Base-by-base conservation (phyloP, 1,139 yeast genomes). In the Candida mesenterica region DNA sequence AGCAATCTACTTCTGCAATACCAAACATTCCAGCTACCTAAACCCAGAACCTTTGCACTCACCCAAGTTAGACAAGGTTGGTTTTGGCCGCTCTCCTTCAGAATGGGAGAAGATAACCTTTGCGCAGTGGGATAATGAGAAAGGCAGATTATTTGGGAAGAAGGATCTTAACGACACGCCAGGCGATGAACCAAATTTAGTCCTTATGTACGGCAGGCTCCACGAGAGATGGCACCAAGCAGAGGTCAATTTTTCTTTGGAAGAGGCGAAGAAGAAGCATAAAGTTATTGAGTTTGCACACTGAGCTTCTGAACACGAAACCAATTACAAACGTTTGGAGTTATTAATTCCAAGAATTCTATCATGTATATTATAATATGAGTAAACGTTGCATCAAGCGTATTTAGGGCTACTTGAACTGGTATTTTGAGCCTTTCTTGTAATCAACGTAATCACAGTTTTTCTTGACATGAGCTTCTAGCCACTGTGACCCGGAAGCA, bases 1-100 rank as follows among this genome's bases (percentile, higher is more conserved):
- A 10, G 37, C 55, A 5, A 52, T 55, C 10, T 55, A 55, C 40
- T 55, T 55, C 36, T 47, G 48, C 12, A 36, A 41, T 18, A 59
- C 43, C 5, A 41, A 36, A 24, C 28, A 35, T 10, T 31, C 40
- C 9, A 28, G 37, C 7, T 19, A 33, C 12, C 13, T 43, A 5
- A 44, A 43, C 30, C 46, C 46, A 4, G 46, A 41, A 28, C 31
- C 33, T 3, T 34, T 43, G 32, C 31, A 37, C 28, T 33, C 38
- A 8, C 44, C 46, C n/a, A 43, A 43, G 26, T 33, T 43, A 18
- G 24, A 39, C 20, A 18, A 42, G 7, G 28, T 43, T 10, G 43
- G 43, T 4, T 26, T 20, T 28, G 15, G 13, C 5, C 37, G 33
- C 24, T 44, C 44, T 7, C 17, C 18, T 12, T n/a, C n/a, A n/a